These are phyloP conservation scores for Micractinium conductrix DNA, from an alignment of 139 green algal species.

Conservation along the genomic window DNA sequence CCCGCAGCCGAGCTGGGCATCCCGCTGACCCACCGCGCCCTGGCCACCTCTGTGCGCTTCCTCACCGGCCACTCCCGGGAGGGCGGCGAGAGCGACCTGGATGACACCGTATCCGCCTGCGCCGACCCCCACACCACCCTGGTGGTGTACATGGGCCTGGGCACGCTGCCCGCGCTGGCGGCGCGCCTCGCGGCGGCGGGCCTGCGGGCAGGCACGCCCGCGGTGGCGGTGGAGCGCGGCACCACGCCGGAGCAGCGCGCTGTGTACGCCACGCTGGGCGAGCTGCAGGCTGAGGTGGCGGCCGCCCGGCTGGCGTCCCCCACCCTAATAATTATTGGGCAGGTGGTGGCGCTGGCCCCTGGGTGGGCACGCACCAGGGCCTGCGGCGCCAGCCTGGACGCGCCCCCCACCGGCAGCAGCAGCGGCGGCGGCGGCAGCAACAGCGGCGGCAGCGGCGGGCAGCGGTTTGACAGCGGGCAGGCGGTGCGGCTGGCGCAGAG, in stretches of 20 bases:
- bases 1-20: constrained; percentile 84
- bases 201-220: constrained; percentile 72
- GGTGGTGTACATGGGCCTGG: constrained; percentile 98
- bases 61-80: constrained; percentile 93
- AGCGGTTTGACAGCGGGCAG: background rate
- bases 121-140: constrained; percentile 92
- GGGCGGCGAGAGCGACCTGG: constrained; percentile 78
- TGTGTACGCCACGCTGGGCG: constrained; percentile 74
- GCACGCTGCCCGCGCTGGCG: constrained; percentile 81
- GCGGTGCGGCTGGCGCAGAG: background rate
- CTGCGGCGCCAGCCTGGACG: constrained; percentile 13
- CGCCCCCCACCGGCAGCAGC: background rate
- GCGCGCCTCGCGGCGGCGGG: constrained; percentile 72
- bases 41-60: constrained; percentile 90
- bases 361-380: constrained; percentile 55
- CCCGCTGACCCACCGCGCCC: constrained; percentile 94
- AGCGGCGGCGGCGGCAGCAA: background rate
- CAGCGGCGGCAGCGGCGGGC: background rate
- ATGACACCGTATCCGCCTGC: constrained; percentile 52
- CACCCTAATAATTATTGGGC: constrained; percentile 95
- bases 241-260: constrained; percentile 88
- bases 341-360: constrained; percentile 75
- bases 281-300: constrained; percentile 59
- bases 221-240: constrained; percentile 94
- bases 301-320: constrained; percentile 76